Conservation (phyloP, 495 filamentous ascomycete species). For the Hyaloscypha variabilis region DNA sequence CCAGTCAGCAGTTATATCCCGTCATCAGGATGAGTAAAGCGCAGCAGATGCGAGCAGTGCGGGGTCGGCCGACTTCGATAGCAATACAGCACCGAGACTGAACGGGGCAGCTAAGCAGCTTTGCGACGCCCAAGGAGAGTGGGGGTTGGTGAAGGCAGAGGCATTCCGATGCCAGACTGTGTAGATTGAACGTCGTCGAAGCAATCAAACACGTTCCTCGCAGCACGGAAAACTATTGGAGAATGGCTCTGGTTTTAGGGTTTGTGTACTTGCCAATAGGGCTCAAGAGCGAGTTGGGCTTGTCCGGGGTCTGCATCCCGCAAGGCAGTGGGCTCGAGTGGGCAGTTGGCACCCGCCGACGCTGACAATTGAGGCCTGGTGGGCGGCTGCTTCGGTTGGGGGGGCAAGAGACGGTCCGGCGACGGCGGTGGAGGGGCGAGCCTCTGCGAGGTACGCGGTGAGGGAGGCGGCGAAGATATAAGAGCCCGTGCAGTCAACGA, state of each 20-base stretch:
- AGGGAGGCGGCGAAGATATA: neutral
- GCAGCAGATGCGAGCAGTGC: slow-evolving; percentile 14
- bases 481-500: neutral
- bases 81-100: neutral
- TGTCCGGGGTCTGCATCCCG: slow-evolving; percentile 29
- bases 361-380: slow-evolving; percentile 1
- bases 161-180: slow-evolving; percentile 10
- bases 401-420: neutral
- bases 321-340: slow-evolving; percentile 6
- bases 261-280: slow-evolving; percentile 32
- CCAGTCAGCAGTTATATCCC: slow-evolving; percentile 27
- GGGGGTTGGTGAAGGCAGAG: neutral
- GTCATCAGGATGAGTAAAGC: slow-evolving; percentile 19
- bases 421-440: neutral
- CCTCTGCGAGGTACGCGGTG: neutral
- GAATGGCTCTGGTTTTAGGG: slow-evolving; percentile 16
- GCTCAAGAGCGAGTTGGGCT: slow-evolving; percentile 21
- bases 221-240: slow-evolving; percentile 23
- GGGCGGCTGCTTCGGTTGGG: neutral
- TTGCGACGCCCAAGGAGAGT: neutral
- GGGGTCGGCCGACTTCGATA: slow-evolving; percentile 7
- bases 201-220: slow-evolving; percentile 28
- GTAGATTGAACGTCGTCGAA: slow-evolving; percentile 29
- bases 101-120: neutral
- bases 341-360: neutral